Evolutionary conservation across 2,329 filamentous ascomycete genomes (phyloP), one percentile per base, ranked within the genome.

Genomic region (Dactylellina leptospora): DNA sequence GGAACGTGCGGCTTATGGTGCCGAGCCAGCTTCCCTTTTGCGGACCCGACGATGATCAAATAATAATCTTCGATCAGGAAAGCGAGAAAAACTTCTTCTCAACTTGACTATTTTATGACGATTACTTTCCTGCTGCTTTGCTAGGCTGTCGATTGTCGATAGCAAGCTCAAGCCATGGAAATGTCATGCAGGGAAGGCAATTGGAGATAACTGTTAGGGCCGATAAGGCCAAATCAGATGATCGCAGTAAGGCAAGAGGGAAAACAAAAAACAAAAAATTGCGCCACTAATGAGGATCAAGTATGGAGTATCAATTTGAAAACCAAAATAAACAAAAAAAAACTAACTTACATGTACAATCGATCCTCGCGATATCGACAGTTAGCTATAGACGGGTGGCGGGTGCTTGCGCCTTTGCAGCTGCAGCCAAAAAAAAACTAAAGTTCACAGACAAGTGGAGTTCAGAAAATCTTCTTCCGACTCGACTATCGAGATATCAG

Each of bases 1-100:
- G 68, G 68, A 72, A 64, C 56, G 60, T 72, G 68, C 68, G 68
- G 68, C 68, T 72, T 72, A 61, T 63, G 38, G 59, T 72, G 68
- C 68, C 68, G 68, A 64, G 22, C 42, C 38, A 51, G 38, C 59
- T 63, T n/a, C 51, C 68, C 23, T 50, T 38, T 20, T 47, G 40
- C 38, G 27, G 38, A 68, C 27, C 20, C 30, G 27, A 36, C 36
- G 58, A 38, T 40, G 44, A 63, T 71, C 44, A 42, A 63, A 55
- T 44, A 51, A 33, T 38, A 36, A 8, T 18, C 6, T 33, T 58
- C 44, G 44, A 61, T 16, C 20, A 56, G 23, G 50, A 58, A 58
- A 28, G 51, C 51, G 9, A 27, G 8, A 11, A 16, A 9, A 6
- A 23, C 25, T 55, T 33, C 18, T 33, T 22, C 33, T 22, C 36